Conservation (phyloP, 192 early-diverging fungal genomes). For the Rhizoclosmatium globosum region DNA sequence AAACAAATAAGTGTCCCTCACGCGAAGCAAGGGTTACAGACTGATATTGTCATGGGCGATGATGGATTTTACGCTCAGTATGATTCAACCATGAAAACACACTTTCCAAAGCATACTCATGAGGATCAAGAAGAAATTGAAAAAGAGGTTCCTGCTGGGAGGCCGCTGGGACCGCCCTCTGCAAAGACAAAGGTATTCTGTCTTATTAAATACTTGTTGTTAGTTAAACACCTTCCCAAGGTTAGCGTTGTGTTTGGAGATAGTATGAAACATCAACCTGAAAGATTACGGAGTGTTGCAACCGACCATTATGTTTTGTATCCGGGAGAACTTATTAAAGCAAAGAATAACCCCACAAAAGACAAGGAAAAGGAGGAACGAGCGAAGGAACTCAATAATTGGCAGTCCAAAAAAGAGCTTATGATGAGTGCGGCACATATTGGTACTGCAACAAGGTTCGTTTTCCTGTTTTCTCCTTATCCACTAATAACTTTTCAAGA, state of each 20-base stretch:
- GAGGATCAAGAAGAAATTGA: background rate
- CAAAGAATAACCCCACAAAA: background rate
- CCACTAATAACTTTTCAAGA: background rate
- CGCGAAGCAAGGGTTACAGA: slow-evolving; percentile 44
- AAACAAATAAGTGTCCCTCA: slow-evolving; percentile 36
- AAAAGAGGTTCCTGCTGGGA: slow-evolving; percentile 39
- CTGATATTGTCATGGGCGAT: slow-evolving; percentile 59
- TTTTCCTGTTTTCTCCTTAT: too few relatives aligned
- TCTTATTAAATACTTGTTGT: background rate
- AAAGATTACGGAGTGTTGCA: slow-evolving; percentile 32
- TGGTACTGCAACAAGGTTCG: slow-evolving; percentile 43
- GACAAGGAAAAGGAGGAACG: slow-evolving; percentile 19
- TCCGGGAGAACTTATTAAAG: background rate
- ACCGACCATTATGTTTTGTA: slow-evolving; percentile 23
- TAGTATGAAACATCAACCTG: slow-evolving; percentile 22
- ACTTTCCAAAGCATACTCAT: slow-evolving; percentile 29
- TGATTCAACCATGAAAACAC: slow-evolving; percentile 43
- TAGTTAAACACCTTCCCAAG: slow-evolving; percentile 14
- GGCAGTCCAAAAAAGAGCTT: slow-evolving; percentile 22
- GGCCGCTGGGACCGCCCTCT: slow-evolving; percentile 37
- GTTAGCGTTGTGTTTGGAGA: slow-evolving; percentile 52
- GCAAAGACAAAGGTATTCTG: slow-evolving; percentile 15
- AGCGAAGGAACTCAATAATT: slow-evolving; percentile 3
- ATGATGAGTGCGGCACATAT: slow-evolving; percentile 45
- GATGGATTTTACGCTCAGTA: slow-evolving; percentile 36